Evolutionary conservation across 139 green algal species (phyloP).

Genomic region (Prasinococcaceae sp.): DNA sequence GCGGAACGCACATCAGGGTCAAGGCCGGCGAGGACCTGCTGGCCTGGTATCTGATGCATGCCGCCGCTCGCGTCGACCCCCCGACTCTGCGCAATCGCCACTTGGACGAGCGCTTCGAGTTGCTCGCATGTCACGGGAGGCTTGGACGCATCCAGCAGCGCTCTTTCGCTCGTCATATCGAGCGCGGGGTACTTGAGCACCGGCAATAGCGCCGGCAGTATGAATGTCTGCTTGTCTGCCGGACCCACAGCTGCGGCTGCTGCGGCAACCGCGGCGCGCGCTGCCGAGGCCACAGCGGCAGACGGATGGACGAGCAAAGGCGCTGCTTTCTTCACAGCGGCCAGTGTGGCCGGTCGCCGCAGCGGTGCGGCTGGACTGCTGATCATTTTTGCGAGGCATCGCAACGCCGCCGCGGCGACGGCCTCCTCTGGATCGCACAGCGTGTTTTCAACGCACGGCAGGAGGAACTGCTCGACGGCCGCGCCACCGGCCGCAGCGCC

Average conservation of each 20-base stretch:
- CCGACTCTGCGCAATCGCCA: too few relatives aligned
- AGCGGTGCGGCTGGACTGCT: constrained; percentile 13
- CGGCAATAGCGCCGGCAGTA: constrained; percentile 38
- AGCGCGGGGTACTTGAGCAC: constrained; percentile 23
- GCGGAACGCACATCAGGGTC: too few relatives aligned
- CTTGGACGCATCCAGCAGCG: constrained; percentile 11
- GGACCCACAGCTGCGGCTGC: constrained; percentile 34
- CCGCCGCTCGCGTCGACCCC: too few relatives aligned
- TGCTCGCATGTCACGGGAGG: constrained; percentile 1
- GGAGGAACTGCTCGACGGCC: constrained; percentile 64
- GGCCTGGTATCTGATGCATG: too few relatives aligned
- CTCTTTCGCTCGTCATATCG: constrained; percentile 12
- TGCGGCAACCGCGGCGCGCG: constrained; percentile 44
- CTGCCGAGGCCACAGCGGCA: constrained; percentile 37
- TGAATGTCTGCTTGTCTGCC: constrained; percentile 50
- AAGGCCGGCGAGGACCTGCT: too few relatives aligned
- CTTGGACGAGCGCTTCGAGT: too few relatives aligned
- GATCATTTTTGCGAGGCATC: constrained; percentile 59
- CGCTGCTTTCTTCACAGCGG: constrained; percentile 23
- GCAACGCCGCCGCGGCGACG: constrained; percentile 46
- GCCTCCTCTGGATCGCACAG: constrained; percentile 40
- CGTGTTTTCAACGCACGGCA: constrained; percentile 72
- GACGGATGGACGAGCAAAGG: constrained; percentile 30
- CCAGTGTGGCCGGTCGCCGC: constrained; percentile 24
- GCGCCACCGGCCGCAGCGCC: constrained; percentile 23